Base-by-base conservation (phyloP, 2,329 filamentous ascomycete genomes). In the Paraphaeosphaeria minitans region DNA sequence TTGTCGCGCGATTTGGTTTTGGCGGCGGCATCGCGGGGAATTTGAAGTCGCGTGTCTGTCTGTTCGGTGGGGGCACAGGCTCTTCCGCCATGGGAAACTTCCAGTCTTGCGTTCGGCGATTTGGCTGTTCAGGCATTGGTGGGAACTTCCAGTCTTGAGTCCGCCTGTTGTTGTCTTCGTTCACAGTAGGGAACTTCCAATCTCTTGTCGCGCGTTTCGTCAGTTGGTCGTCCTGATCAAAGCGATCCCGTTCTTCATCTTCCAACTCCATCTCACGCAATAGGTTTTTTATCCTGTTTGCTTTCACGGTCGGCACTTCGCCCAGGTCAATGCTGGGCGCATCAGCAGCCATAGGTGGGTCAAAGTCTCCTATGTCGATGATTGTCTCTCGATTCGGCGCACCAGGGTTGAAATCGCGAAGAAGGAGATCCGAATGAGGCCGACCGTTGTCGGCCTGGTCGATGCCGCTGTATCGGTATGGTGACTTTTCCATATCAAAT, bases 401-500 rank as follows among this genome's bases (percentile, higher is more conserved):
- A 4, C 75, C 73, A 33, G 74, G 74, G 47, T 76, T 74, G 61
- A 75, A 77, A 56, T 78, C 79, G 21, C 81, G 79, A 5, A 84
- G 78, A 8, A 85, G 84, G 5, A 88, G 76, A 67, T 87, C 85
- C 1, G 84, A 85, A n/a, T 77, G 74, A 24, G 80, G 80, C 46
- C 79, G 78, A 53, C 76, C 76, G 59, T 60, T 68, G 78, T 81
- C 65, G 69, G 75, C 66, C 79, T 79, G 47, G 35, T 81, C 82
- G 50, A 84, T 79, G 8, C 80, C 82, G 62, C 84, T 83, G 66
- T 86, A 85, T 56, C 81, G 81, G 68, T 88, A 88, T n/a, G 81
- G 83, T 7, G 81, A 82, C 55, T 80, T 80, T 33, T 81, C 77
- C 37, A 81, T 79, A 60, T 88, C 80, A 67, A 87, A 88, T 4